Evolutionary conservation across 1,284 basidiomycete species (phyloP).

Genomic region (Entoloma clypeatum): DNA sequence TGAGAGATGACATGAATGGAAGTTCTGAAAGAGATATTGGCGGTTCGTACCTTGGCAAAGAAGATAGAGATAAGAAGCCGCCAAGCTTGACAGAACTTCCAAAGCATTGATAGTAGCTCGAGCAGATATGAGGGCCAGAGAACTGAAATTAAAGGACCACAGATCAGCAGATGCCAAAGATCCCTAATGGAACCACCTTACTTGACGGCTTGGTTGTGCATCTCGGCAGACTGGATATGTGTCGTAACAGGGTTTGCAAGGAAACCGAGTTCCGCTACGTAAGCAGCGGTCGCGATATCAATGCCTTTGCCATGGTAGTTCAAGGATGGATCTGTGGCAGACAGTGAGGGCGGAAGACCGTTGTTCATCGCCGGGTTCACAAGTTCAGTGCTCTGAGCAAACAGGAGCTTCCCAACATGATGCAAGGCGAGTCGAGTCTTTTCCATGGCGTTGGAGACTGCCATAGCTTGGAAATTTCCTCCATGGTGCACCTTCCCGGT

Average conservation of each 20-base stretch:
- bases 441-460: conserved; percentile 86
- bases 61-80: conserved; percentile 71
- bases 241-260: conserved; percentile 84
- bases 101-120: conserved; percentile 75
- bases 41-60: conserved; percentile 72
- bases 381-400: conserved; percentile 81
- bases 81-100: conserved; percentile 72
- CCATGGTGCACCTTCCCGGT: conserved; percentile 72
- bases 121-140: conserved; percentile 76
- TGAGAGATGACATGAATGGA: conserved; percentile 12
- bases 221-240: conserved; percentile 81
- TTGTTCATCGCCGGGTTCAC: conserved; percentile 81
- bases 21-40: not conserved
- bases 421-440: conserved; percentile 79
- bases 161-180: not conserved
- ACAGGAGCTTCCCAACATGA: conserved; percentile 80
- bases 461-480: conserved; percentile 82
- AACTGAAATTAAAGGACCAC: conserved; percentile 39
- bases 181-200: conserved; percentile 42
- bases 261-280: conserved; percentile 77
- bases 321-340: conserved; percentile 76
- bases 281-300: conserved; percentile 81
- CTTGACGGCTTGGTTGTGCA: conserved; percentile 88
- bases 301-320: conserved; percentile 85
- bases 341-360: conserved; percentile 76